A percentile compares a stretch with the other conserved stretches of the same genome.
Conservation (phyloP, 768 basidiomycete genomes). For the Termitomyces sp. region DNA sequence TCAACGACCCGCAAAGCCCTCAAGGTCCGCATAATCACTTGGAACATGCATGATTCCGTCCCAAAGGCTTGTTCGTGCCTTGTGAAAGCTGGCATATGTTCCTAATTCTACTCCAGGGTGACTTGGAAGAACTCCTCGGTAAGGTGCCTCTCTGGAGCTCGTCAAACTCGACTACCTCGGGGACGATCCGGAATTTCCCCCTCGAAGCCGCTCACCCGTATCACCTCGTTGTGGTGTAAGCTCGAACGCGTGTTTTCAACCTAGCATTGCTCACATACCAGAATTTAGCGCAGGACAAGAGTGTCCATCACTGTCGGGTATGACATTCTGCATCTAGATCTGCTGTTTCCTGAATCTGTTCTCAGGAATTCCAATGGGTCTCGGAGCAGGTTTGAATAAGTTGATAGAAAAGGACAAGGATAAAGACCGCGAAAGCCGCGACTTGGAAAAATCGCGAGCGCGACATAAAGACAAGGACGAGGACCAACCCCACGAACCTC, state of each 20-base stretch:
- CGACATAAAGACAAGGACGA: conserved; percentile 38
- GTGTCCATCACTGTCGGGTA: conserved; percentile 78
- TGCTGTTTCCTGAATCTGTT: not conserved
- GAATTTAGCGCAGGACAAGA: conserved; percentile 59
- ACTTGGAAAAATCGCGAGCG: conserved; percentile 28
- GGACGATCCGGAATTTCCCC: conserved; percentile 44
- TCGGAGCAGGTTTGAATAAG: conserved; percentile 68
- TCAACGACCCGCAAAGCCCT: conserved; percentile 24
- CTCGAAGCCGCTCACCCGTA: conserved; percentile 61
- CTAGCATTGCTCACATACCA: conserved; percentile 12
- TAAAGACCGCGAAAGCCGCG: conserved; percentile 34
- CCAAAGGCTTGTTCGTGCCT: conserved; percentile 51
- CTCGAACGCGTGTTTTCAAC: conserved; percentile 4
- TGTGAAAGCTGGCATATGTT: not conserved
- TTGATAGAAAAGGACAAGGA: conserved; percentile 25
- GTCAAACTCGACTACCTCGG: conserved; percentile 19
- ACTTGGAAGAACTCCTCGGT: conserved; percentile 70
- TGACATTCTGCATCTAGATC: not conserved
- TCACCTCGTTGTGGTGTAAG: conserved; percentile 77
- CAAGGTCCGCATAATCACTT: conserved; percentile 69
- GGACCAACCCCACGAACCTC: conserved; percentile 30
- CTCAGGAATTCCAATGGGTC: conserved; percentile 67
- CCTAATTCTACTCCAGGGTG: conserved; percentile 45
- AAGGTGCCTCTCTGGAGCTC: conserved; percentile 44
- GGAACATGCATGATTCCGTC: conserved; percentile 85